Base-by-base conservation (phyloP, 2,329 filamentous ascomycete species). In the Calonectria hongkongensis region DNA sequence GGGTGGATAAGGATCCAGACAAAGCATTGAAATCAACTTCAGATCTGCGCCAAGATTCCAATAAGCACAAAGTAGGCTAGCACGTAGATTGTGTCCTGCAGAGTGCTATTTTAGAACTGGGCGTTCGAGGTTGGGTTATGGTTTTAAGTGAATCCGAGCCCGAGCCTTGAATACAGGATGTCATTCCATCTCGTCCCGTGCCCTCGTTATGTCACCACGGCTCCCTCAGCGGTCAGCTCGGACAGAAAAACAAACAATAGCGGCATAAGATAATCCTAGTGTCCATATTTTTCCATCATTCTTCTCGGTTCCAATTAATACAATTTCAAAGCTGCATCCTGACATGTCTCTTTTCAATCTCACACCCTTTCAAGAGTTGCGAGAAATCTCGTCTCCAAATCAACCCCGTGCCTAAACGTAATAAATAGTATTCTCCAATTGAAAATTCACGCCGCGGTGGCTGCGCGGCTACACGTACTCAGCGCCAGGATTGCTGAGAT, bases 401-500 rank as follows among this genome's bases (percentile, higher is more conserved):
- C 28, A 4, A 50, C 43, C 10, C 33, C 47, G 47, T n/a, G 27
- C 27, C 50, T 13, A 27, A 41, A 18, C 12, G 21, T 8, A 6
- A 33, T 28, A 18, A 16, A 25, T 39, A 76, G 30, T 28, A 84
- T 84, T 82, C 76, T 76, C 74, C 80, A 78, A 25, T 50, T 84
- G 73, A 81, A 76, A 73, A 75, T 67, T 30, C 16, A 79, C 27
- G 50, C 84, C 47, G 71, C 76, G 25, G 77, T 76, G 15, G 74
- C 77, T 16, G 74, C 77, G n/a, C 16, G 83, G 45, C 77, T 76
- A 15, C 75, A 58, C 54, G 63, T 82, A n/a, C 79, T 74, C 50
- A 73, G 71, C 41, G 83, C 82, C 47, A 77, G 82, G 72, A 83
- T 79, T 30, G 81, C 84, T 76, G 81, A 78, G 47, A 81, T 85